Evolutionary conservation across 495 filamentous ascomycete genomes (phyloP).

Genomic region (Cladorrhinum samala): DNA sequence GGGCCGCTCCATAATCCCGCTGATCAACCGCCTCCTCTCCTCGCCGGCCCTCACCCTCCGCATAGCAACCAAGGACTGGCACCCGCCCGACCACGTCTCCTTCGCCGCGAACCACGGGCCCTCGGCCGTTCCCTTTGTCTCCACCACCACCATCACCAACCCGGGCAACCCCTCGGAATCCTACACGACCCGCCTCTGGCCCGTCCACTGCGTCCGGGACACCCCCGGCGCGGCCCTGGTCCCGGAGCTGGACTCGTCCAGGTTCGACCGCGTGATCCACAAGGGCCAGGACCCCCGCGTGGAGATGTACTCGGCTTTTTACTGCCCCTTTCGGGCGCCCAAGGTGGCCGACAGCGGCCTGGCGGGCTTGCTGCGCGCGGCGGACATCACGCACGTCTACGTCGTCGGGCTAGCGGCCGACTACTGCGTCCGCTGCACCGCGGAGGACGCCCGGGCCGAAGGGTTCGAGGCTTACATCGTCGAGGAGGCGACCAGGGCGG

Average conservation of each 20-base stretch:
- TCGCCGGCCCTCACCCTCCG: conserved; percentile 62
- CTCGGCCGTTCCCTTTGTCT: conserved; percentile 51
- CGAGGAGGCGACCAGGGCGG: conserved; percentile 68
- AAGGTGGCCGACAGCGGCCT: conserved; percentile 58
- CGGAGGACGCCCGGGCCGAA: conserved; percentile 65
- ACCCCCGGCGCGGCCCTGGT: conserved; percentile 70
- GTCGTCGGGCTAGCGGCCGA: conserved; percentile 81
- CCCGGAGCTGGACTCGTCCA: conserved; percentile 58
- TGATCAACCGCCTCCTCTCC: conserved; percentile 69
- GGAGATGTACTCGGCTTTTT: conserved; percentile 92
- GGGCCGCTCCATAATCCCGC: conserved; percentile 61
- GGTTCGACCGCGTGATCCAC: conserved; percentile 58
- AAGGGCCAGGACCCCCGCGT: conserved; percentile 70
- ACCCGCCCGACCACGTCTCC: conserved; percentile 79
- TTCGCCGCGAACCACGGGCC: conserved; percentile 72
- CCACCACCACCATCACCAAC: conserved; percentile 58
- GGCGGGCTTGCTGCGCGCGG: conserved; percentile 46
- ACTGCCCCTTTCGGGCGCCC: conserved; percentile 54
- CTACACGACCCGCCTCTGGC: conserved; percentile 74
- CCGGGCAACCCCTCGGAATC: conserved; percentile 56
- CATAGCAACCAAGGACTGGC: conserved; percentile 85
- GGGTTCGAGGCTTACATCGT: conserved; percentile 75
- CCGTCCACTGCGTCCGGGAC: conserved; percentile 75
- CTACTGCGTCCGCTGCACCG: conserved; percentile 81
- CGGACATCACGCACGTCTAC: conserved; percentile 67